Base-by-base conservation (phyloP, 805 yeast genomes). In the Tetrapisispora iriomotensis region DNA sequence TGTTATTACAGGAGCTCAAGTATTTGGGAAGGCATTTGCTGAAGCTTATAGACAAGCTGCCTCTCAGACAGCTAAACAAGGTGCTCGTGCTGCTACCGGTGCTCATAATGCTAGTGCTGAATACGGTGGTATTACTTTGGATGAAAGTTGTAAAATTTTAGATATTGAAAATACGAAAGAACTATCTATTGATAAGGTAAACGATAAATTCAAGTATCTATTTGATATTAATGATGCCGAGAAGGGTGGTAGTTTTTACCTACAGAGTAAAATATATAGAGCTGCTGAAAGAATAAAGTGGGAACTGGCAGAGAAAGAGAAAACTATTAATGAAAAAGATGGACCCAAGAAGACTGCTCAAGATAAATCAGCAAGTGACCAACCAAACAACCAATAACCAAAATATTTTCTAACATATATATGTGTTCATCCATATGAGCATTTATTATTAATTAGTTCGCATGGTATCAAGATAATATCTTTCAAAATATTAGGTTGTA, bases 21-120 rank as follows among this genome's bases (percentile, higher is more conserved):
- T 90, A 23, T 87, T 92, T 57, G 96, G 97, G 41, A 76, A 84
- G 51, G 98, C 98, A 0, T 92, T 92, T 60, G 72, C 86, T n/a
- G 95, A 87, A 60, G 97, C 98, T 0, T 92, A 90, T 70, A 82
- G 80, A 54, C 97, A 92, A 65, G 94, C 95, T 2, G 96, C 97
- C 14, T 84, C 90, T 38, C 88, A 88, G 39, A 78, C 94, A n/a
- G 86, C 90, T 2, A 74, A 84, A 22, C 76, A 76, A 49, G 68
- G 82, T 17, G 72, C 77, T 6, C 65, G 69, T 30, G 58, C 60
- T 18, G 71, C 73, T 3, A 37, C 45, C 13, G 42, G 48, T 22
- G 62, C 65, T 34, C 62, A 68, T 56, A 61, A 72, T n/a, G 55
- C 61, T 21, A 61, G 61, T 23, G 53, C 57, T 2, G 71, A 74